Evolutionary conservation across 352 stramenopile species (phyloP).

Genomic region (Phytophthora foliorum): DNA sequence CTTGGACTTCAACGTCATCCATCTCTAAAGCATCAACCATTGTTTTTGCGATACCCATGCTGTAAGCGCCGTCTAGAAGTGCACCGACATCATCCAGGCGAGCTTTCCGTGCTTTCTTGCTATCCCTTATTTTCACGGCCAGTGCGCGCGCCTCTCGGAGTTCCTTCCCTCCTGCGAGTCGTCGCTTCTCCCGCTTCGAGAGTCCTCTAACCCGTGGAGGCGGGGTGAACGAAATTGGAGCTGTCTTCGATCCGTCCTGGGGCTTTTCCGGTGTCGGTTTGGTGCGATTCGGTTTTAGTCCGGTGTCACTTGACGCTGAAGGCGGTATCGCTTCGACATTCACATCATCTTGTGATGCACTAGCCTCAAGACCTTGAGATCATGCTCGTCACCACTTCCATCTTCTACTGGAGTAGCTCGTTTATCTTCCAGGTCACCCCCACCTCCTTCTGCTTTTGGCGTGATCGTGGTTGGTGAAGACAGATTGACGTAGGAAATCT

Average conservation of each 20-base stretch:
- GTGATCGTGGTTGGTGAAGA: no score
- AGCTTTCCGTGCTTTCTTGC: neutral
- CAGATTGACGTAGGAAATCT: no score
- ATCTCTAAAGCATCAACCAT: neutral
- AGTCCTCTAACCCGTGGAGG: neutral
- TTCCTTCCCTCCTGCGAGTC: neutral
- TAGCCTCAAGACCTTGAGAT: no score
- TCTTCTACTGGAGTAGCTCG: no score
- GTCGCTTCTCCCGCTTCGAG: neutral
- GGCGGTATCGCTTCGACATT: no score
- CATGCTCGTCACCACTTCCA: no score
- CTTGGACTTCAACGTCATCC: neutral
- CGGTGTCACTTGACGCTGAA: neutral
- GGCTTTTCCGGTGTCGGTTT: neutral
- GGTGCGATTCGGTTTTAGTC: neutral
- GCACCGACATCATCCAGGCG: conserved; percentile 4
- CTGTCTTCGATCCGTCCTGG: neutral
- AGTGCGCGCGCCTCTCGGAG: neutral
- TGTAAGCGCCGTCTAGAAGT: conserved; percentile 1
- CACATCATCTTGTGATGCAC: no score
- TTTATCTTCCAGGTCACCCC: no score
- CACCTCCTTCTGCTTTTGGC: no score
- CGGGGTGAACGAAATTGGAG: neutral
- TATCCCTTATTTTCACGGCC: neutral
- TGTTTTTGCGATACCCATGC: conserved; percentile 2